phyloP scores from a whole-genome alignment of 2,329 filamentous ascomycete genomes.

The Talaromyces marneffei region DNA sequence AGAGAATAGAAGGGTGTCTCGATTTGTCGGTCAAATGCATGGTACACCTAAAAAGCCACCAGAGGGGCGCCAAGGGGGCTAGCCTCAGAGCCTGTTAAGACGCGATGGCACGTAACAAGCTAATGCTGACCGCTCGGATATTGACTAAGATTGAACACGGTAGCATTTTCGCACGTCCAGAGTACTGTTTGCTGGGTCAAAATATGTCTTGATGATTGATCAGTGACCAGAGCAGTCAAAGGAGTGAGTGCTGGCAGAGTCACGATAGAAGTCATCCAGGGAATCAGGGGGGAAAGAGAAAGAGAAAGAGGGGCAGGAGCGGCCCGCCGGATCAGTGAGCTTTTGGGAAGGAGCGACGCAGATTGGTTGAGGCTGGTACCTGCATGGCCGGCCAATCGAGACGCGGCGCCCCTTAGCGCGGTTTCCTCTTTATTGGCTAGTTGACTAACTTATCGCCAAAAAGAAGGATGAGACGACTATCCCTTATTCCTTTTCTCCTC shows the following conservation, averaged over 20 bases:
- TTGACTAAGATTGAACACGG: background rate
- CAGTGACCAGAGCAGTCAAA: no score
- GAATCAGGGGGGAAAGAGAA: background rate
- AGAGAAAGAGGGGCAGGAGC: background rate
- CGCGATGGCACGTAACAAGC: conserved; percentile 4
- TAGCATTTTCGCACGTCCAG: background rate
- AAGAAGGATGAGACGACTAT: conserved; percentile 6
- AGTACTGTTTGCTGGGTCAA: background rate
- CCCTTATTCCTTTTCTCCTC: conserved; percentile 2
- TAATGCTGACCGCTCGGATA: background rate
- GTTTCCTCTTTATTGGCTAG: conserved; percentile 2
- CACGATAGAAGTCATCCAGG: background rate
- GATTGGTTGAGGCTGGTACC: background rate
- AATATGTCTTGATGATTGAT: no score
- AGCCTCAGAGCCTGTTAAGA: background rate
- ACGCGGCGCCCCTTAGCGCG: conserved; percentile 1
- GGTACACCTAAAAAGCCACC: conserved; percentile 10
- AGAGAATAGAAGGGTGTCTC: background rate
- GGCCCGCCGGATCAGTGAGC: conserved; percentile 1
- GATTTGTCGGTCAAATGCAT: background rate
- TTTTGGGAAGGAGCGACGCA: background rate
- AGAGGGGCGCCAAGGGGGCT: conserved; percentile 14
- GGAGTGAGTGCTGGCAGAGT: background rate
- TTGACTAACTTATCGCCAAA: background rate
- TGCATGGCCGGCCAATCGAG: background rate